A percentile compares a stretch with the other conserved stretches of the same genome.
Conservation (phyloP, 352 stramenopile species). For the Pythium dissotocum region DNA sequence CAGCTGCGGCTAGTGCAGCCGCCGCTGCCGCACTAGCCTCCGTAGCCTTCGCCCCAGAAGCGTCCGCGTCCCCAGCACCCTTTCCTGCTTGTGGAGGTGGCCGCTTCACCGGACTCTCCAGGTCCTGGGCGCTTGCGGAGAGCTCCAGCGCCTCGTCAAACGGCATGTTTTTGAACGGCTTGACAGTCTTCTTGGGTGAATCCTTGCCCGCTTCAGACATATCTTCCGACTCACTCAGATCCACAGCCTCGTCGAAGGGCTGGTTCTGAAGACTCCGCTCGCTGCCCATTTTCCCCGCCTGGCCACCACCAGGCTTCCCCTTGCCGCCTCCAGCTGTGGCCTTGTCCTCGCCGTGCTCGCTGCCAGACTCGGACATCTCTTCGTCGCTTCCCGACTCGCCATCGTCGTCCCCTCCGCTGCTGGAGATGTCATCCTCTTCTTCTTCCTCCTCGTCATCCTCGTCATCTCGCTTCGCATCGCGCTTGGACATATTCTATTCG, state of each 20-base stretch:
- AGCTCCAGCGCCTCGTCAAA: slow-evolving; percentile 86
- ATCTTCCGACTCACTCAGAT: slow-evolving; percentile 81
- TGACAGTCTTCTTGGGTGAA: slow-evolving; percentile 59
- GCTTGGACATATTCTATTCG: slow-evolving; percentile 50
- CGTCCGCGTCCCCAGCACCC: slow-evolving; percentile 3
- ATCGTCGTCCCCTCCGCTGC: slow-evolving; percentile 46
- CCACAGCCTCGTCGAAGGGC: slow-evolving; percentile 86
- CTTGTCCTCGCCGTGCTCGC: slow-evolving; percentile 41
- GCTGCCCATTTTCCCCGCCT: slow-evolving; percentile 34
- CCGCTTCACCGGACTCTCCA: slow-evolving; percentile 61
- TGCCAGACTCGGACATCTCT: slow-evolving; percentile 71
- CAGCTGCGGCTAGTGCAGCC: slow-evolving; percentile 25
- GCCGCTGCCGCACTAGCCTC: background rate
- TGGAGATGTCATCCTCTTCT: slow-evolving; percentile 40
- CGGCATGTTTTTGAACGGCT: slow-evolving; percentile 71
- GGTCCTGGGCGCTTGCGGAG: slow-evolving; percentile 73
- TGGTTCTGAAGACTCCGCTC: slow-evolving; percentile 72
- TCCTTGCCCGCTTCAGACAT: slow-evolving; percentile 41
- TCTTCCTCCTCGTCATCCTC: slow-evolving; percentile 36
- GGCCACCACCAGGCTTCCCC: background rate
- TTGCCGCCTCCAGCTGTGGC: slow-evolving; percentile 18
- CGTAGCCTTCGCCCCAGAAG: slow-evolving; percentile 3
- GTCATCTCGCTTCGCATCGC: slow-evolving; percentile 48
- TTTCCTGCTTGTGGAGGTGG: slow-evolving; percentile 17
- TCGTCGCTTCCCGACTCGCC: slow-evolving; percentile 63